Evolutionary conservation across 2,329 filamentous ascomycete genomes (phyloP).

Genomic region (Diaporthe sp.): DNA sequence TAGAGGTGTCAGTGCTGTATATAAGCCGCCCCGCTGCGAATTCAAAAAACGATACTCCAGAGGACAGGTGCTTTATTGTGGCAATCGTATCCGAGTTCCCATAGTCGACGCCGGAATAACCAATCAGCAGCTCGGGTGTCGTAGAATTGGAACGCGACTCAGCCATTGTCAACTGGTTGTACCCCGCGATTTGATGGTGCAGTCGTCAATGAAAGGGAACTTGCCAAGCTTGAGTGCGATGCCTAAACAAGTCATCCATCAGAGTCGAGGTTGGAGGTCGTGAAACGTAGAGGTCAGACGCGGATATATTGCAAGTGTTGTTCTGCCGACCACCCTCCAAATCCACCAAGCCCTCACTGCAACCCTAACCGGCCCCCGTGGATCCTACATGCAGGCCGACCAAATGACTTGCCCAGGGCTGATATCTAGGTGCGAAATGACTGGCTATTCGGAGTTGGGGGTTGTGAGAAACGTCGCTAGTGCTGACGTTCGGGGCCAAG

Average conservation of each 20-base stretch:
- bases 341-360: neutral
- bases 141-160: neutral
- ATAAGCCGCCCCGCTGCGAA: neutral
- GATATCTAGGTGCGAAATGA: neutral
- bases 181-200: neutral
- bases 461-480: neutral
- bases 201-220: neutral
- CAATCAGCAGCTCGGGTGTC: neutral
- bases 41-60: neutral
- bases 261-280: neutral
- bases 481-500: neutral
- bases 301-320: neutral
- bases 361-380: neutral
- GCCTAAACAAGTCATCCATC: no score
- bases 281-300: neutral
- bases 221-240: neutral
- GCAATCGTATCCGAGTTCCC: neutral
- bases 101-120: neutral
- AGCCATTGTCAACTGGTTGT: neutral
- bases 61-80: neutral
- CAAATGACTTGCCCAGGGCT: neutral
- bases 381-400: neutral
- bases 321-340: neutral
- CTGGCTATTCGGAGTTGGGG: neutral
- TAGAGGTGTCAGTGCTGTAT: neutral